Evolutionary conservation across 345 rosid species (phyloP).

Genomic region (Syzygium aqueum): DNA sequence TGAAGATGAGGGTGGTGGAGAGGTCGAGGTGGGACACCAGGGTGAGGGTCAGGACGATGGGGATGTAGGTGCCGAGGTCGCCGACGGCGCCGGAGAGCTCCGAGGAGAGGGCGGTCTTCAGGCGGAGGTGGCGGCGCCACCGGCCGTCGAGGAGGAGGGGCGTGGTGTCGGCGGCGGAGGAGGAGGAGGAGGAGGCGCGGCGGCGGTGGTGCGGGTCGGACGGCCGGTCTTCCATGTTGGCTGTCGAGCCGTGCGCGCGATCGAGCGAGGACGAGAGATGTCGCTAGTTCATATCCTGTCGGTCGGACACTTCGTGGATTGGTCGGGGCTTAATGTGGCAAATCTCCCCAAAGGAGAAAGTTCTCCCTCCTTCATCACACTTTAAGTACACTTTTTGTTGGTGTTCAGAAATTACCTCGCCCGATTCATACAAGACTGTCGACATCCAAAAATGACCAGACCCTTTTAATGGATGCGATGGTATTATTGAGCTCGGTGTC

Average conservation of each 20-base stretch:
- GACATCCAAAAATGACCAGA: neutral
- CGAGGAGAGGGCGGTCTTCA: conserved; percentile 30
- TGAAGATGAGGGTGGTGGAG: conserved; percentile 68
- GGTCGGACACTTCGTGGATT: neutral
- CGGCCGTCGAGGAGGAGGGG: conserved; percentile 23
- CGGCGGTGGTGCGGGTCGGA: neutral
- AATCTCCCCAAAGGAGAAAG: neutral
- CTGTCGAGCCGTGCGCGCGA: neutral
- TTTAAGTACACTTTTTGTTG: no score
- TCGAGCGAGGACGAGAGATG: neutral
- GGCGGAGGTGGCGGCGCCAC: conserved; percentile 36
- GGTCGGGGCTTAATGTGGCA: neutral
- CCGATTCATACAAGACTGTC: neutral
- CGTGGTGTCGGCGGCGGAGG: conserved; percentile 3
- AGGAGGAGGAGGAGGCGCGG: conserved; percentile 11
- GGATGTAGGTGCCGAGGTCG: conserved; percentile 78
- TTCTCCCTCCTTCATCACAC: no score
- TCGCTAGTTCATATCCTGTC: neutral
- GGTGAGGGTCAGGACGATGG: conserved; percentile 59
- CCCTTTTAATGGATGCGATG: accelerated
- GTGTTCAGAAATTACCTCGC: accelerated
- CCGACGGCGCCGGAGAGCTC: conserved; percentile 85
- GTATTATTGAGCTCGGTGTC: accelerated
- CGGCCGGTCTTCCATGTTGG: conserved; percentile 1
- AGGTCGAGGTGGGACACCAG: conserved; percentile 63